phyloP scores from a whole-genome alignment of 495 filamentous ascomycete genomes.

The Ascodesmis nigricans region DNA sequence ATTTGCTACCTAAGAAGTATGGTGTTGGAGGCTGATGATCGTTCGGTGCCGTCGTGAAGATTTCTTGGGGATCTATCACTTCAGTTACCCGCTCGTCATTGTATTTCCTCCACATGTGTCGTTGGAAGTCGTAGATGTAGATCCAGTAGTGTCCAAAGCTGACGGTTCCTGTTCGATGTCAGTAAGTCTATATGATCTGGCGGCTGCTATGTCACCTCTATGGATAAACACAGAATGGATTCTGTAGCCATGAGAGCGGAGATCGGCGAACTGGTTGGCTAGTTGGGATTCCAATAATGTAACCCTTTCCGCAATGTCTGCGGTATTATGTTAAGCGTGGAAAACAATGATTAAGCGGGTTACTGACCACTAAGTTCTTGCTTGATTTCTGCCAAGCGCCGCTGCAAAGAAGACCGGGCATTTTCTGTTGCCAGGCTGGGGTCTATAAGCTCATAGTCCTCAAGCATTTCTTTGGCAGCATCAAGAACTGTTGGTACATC shows the following conservation, averaged over 20 bases:
- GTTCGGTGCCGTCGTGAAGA: constrained; percentile 41
- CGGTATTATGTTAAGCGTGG: background rate
- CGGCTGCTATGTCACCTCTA: constrained; percentile 28
- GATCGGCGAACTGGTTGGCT: constrained; percentile 38
- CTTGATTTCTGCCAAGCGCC: too few species aligned
- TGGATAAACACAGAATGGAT: constrained; percentile 88
- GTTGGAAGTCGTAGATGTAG: constrained; percentile 75
- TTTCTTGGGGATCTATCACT: constrained; percentile 35
- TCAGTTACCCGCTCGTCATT: constrained; percentile 69
- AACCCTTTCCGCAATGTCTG: constrained; percentile 28
- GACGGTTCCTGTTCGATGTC: constrained; percentile 24
- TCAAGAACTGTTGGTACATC: constrained; percentile 15
- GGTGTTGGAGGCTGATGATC: constrained; percentile 43
- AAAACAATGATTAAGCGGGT: too few species aligned
- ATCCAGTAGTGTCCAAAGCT: constrained; percentile 87
- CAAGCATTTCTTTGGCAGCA: constrained; percentile 13
- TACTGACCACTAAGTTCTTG: too few species aligned
- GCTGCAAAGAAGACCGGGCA: too few species aligned
- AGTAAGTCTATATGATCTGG: background rate
- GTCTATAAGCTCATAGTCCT: too few species aligned
- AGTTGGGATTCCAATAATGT: constrained; percentile 30
- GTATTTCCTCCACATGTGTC: constrained; percentile 72
- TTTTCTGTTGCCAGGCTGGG: too few species aligned
- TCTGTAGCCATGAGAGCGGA: constrained; percentile 44
- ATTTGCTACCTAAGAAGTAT: constrained; percentile 46